phyloP scores from a whole-genome alignment of 1,139 yeast genomes.

The Pichia sorboxylosa region DNA sequence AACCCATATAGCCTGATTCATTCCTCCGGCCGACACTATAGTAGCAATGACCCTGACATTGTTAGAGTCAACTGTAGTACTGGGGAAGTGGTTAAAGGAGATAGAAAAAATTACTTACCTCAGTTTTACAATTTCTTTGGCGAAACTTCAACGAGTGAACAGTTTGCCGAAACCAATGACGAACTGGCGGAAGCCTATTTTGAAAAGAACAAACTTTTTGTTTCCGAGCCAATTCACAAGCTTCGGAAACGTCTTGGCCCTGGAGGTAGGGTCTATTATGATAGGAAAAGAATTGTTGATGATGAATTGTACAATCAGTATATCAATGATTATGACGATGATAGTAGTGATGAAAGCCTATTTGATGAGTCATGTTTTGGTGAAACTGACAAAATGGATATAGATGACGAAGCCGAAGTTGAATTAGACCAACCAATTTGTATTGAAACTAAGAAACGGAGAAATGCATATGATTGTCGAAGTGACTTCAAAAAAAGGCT shows the following conservation, averaged over 20 bases:
- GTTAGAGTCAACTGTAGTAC: constrained; percentile 34
- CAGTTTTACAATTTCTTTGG: constrained; percentile 39
- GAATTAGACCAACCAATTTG: constrained; percentile 4
- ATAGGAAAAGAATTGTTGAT: constrained; percentile 42
- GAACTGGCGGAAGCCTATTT: constrained; percentile 15
- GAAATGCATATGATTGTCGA: constrained; percentile 45
- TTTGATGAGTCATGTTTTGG: constrained; percentile 17
- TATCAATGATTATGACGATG: constrained; percentile 20
- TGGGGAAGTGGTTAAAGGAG: constrained; percentile 22
- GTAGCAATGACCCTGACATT: constrained; percentile 25
- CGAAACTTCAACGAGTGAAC: constrained; percentile 20
- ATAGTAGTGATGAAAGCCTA: constrained; percentile 22
- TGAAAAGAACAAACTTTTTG: constrained; percentile 30
- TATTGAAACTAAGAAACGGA: constrained; percentile 12
- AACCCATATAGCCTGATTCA: constrained; percentile 27
- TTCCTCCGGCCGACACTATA: constrained; percentile 30
- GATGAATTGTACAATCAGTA: constrained; percentile 31
- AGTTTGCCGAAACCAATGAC: constrained; percentile 9
- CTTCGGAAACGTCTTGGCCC: constrained; percentile 71
- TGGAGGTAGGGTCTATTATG: constrained; percentile 59
- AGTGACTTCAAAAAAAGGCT: constrained; percentile 43
- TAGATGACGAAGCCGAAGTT: constrained; percentile 11
- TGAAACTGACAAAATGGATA: constrained; percentile 9
- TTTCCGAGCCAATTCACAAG: constrained; percentile 49
- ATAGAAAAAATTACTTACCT: constrained; percentile 28